phyloP scores from a whole-genome alignment of 768 basidiomycete species.

The Boletus reticuloceps region DNA sequence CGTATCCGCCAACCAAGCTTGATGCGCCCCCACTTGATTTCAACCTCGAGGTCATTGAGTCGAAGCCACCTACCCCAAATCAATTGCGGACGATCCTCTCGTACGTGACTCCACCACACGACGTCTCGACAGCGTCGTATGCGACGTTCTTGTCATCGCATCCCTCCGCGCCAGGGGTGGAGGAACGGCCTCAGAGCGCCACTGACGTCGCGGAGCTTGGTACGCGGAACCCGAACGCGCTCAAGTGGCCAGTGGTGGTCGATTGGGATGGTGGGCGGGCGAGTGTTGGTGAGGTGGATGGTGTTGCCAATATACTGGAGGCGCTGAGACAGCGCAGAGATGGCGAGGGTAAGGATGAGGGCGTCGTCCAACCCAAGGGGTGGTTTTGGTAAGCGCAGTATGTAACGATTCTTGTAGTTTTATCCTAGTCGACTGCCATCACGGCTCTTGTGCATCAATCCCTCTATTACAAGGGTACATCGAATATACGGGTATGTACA shows the following conservation, averaged over 20 bases:
- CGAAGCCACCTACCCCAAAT: constrained; percentile 59
- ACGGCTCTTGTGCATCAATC: no score
- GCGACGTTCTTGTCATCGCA: constrained; percentile 60
- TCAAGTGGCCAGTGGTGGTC: constrained; percentile 81
- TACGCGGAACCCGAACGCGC: constrained; percentile 50
- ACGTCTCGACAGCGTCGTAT: constrained; percentile 33
- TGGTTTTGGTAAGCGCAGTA: constrained; percentile 44
- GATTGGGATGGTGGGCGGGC: constrained; percentile 71
- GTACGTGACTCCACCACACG: constrained; percentile 40
- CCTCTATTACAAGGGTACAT: no score
- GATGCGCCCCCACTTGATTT: constrained; percentile 57
- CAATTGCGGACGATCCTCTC: constrained; percentile 66
- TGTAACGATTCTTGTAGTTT: neutral
- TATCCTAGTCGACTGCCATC: no score
- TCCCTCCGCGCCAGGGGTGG: constrained; percentile 41
- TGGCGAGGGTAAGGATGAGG: constrained; percentile 50
- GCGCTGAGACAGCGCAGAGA: constrained; percentile 62
- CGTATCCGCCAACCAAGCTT: constrained; percentile 56
- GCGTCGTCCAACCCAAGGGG: constrained; percentile 48
- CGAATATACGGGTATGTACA: neutral
- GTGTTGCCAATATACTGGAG: constrained; percentile 68
- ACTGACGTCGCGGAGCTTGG: constrained; percentile 51
- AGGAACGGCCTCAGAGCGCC: constrained; percentile 39
- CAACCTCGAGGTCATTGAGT: constrained; percentile 70
- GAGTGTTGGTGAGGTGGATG: constrained; percentile 64